Percentiles rank a stretch among this genome's conserved stretches.
Evolutionary conservation across 1,284 basidiomycete genomes (phyloP).

Genomic region (Leccinum pachyderme): DNA sequence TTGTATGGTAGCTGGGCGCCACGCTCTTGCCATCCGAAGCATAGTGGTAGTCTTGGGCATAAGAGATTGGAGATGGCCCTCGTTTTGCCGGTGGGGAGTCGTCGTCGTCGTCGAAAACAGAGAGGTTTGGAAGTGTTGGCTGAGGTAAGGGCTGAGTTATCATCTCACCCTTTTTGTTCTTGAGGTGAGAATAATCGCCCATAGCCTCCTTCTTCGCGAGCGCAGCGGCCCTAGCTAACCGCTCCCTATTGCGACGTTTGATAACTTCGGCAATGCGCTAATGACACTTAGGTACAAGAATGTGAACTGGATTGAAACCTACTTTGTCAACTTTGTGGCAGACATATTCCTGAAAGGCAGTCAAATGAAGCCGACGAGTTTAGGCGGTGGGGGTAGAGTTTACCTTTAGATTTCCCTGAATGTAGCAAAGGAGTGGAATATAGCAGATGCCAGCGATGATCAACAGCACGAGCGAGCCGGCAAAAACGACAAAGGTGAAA

Average conservation of each 20-base stretch:
- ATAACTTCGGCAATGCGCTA: constrained; percentile 92
- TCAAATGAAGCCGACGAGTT: constrained; percentile 6
- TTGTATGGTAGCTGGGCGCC: constrained; percentile 35
- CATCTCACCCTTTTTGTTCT: constrained; percentile 90
- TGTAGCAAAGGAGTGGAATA: constrained; percentile 90
- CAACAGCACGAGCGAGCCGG: constrained; percentile 79
- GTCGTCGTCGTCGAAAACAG: constrained; percentile 76
- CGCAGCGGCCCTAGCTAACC: constrained; percentile 78
- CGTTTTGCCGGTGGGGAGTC: constrained; percentile 62
- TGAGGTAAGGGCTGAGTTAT: constrained; percentile 85
- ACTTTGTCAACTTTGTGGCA: constrained; percentile 99
- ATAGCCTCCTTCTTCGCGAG: constrained; percentile 88
- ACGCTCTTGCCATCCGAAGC: constrained; percentile 38
- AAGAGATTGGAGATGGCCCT: constrained; percentile 51
- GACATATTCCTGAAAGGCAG: constrained; percentile 78
- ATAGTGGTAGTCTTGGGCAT: constrained; percentile 56
- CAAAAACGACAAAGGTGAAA: constrained; percentile 88
- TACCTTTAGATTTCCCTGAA: constrained; percentile 93
- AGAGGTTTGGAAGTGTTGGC: constrained; percentile 92
- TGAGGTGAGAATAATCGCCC: constrained; percentile 87
- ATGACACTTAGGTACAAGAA: constrained; percentile 11
- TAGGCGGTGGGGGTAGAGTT: constrained; percentile 10
- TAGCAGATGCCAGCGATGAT: constrained; percentile 86
- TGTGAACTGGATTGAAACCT: constrained; percentile 11
- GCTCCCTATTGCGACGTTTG: constrained; percentile 86